Base-by-base conservation (phyloP, 2,329 filamentous ascomycete genomes). In the Paracorniculantispora psalliotae region DNA sequence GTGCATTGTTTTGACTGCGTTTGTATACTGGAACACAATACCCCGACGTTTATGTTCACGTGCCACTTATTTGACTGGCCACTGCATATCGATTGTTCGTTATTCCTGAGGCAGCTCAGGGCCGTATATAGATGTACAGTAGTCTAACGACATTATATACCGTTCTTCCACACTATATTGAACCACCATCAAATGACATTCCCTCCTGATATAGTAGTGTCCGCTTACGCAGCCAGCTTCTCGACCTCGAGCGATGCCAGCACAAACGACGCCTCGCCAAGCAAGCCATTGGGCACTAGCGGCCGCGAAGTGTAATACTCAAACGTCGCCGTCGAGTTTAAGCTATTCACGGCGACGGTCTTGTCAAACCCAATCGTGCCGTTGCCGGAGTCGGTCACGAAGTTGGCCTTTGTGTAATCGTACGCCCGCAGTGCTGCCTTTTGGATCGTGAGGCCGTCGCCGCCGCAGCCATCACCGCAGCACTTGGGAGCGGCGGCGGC, bases 251-350 rank as follows among this genome's bases (percentile, higher is more conserved):
- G 60, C 0, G 73, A 71, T 0, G 74, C 72, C 39, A 77, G 63
- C 3, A 75, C 57, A 59, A 72, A 77, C 0, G 72, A 69, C 2
- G 69, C 71, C 26, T 71, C 71, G 5, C 74, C 74, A 6, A 75
- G 67, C 26, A 75, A 65, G 58, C 71, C 74, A 59, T 77, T 74
- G 35, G 69, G 71, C 10, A 66, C 53, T 37, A 75, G 62, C 7
- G 74, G 73, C 57, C 70, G 71, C 10, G 59, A 39, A 17, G 70
- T 63, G 43, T 77, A 77, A 62, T 76, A 77, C 66, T 75, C 69
- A 60, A 73, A 76, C 1, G 63, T 66, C 1, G 74, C 74, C 2
- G 67, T 75, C 48, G 74, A 77, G 64, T 77, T 76, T 33, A 76
- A 65, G 53, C 74, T 76, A 63, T 73, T 76, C 7, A 75, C 73